These are phyloP conservation scores for Pseudogymnoascus verrucosus DNA, from an alignment of 2,329 filamentous ascomycete species.

Conservation along the genomic window DNA sequence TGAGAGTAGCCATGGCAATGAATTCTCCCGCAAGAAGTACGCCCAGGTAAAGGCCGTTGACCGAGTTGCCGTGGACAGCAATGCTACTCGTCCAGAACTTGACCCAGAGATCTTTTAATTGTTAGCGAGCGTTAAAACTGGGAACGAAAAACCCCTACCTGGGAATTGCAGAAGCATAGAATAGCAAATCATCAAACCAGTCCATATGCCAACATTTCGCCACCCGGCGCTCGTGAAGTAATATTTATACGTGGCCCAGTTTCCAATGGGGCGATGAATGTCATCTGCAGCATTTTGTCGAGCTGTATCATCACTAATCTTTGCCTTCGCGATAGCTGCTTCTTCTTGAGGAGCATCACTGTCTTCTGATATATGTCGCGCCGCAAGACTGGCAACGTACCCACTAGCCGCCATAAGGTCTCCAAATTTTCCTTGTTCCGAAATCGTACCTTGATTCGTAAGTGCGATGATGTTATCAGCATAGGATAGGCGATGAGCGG, in stretches of 20 bases:
- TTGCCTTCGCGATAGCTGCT: background rate
- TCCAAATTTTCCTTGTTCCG: constrained; percentile 15
- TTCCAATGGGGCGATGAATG: constrained; percentile 16
- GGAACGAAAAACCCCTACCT: constrained; percentile 12
- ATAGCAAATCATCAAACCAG: constrained; percentile 11
- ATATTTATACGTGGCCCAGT: constrained; percentile 17
- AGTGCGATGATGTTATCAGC: constrained; percentile 35
- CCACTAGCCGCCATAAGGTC: constrained; percentile 12
- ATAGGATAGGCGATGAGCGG: constrained; percentile 25
- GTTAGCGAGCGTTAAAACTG: constrained; percentile 24
- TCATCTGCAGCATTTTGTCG: constrained; percentile 16
- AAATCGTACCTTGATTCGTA: constrained; percentile 21
- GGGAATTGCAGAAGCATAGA: constrained; percentile 12
- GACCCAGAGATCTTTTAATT: constrained; percentile 31
- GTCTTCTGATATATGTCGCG: constrained; percentile 12
- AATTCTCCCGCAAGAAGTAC: constrained; percentile 10
- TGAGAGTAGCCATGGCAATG: constrained; percentile 11
- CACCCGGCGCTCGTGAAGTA: constrained; percentile 16
- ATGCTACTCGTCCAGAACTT: constrained; percentile 32
- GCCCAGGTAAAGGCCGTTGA: constrained; percentile 19
- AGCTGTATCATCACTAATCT: constrained; percentile 9
- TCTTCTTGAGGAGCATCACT: constrained; percentile 8
- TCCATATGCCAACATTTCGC: constrained; percentile 10
- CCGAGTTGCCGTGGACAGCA: constrained; percentile 17
- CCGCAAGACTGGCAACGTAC: constrained; percentile 18